A percentile compares a stretch with the other conserved stretches of the same genome.
Evolutionary conservation across 225 moss, liverwort and hornwort genomes (phyloP).

Genomic region (Physcomitrium patens): DNA sequence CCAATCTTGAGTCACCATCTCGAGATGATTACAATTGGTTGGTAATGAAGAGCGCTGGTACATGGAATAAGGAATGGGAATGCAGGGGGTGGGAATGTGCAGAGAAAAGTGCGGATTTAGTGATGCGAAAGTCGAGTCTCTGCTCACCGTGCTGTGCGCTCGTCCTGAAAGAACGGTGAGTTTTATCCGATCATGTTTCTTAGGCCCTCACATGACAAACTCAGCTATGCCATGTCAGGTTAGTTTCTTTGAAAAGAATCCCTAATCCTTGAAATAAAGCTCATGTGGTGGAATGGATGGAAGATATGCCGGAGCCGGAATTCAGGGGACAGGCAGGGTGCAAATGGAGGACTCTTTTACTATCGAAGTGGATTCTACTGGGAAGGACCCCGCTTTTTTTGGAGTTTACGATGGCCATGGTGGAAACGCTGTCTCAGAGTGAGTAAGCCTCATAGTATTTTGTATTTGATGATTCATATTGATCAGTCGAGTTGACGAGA

Average conservation of each 20-base stretch:
- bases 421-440: slow-evolving; percentile 90
- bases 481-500: too few relatives aligned
- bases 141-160: slow-evolving; percentile 49
- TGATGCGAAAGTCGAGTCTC: slow-evolving; percentile 28
- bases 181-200: not conserved
- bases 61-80: slow-evolving; percentile 59
- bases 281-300: slow-evolving; percentile 25
- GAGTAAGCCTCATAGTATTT: not conserved
- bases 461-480: too few relatives aligned
- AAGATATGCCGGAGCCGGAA: slow-evolving; percentile 75
- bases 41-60: not conserved
- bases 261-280: not conserved
- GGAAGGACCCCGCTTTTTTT: slow-evolving; percentile 77
- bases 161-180: slow-evolving; percentile 54
- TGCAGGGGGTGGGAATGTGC: slow-evolving; percentile 64
- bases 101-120: slow-evolving; percentile 42
- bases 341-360: slow-evolving; percentile 81
- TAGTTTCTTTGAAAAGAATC: not conserved
- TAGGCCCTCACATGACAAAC: not conserved
- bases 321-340: slow-evolving; percentile 70
- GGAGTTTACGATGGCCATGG: slow-evolving; percentile 98
- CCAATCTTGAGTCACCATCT: too few relatives aligned
- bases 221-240: not conserved
- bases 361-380: slow-evolving; percentile 68
- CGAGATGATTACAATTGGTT: too few relatives aligned